phyloP scores from a whole-genome alignment of 2,329 filamentous ascomycete genomes.

The Penicillium oxalicum region DNA sequence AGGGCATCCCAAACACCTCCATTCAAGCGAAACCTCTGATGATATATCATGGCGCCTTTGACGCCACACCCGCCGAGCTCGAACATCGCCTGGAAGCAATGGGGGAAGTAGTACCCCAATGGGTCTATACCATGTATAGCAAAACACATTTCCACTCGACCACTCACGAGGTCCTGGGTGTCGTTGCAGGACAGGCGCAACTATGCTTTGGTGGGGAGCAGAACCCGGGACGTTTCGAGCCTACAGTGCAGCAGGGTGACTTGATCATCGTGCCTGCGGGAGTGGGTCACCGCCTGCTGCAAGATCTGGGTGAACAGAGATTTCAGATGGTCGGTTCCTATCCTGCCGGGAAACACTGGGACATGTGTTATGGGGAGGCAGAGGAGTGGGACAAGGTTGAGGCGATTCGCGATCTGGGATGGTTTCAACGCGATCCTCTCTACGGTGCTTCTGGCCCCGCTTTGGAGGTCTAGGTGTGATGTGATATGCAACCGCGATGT shows the following conservation, averaged over 20 bases:
- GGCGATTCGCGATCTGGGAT: slow-evolving; percentile 46
- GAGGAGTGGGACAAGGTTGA: slow-evolving; percentile 51
- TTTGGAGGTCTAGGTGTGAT: slow-evolving; percentile 32
- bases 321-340: slow-evolving; percentile 66
- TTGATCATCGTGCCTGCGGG: slow-evolving; percentile 61
- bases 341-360: slow-evolving; percentile 53
- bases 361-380: slow-evolving; percentile 64
- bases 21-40: slow-evolving; percentile 58
- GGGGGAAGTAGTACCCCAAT: slow-evolving; percentile 56
- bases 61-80: slow-evolving; percentile 45
- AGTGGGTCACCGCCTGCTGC: slow-evolving; percentile 57
- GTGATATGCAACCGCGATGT: neutral
- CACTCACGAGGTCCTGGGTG: slow-evolving; percentile 60
- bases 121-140: slow-evolving; percentile 64
- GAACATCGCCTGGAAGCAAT: slow-evolving; percentile 51
- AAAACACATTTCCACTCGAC: slow-evolving; percentile 63
- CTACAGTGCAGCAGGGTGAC: slow-evolving; percentile 53
- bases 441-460: slow-evolving; percentile 52
- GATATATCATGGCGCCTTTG: slow-evolving; percentile 59
- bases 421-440: slow-evolving; percentile 57
- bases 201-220: slow-evolving; percentile 62
- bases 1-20: slow-evolving; percentile 58
- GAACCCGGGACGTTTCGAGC: slow-evolving; percentile 54
- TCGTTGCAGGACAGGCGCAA: slow-evolving; percentile 52
- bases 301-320: slow-evolving; percentile 45